Conservation (phyloP, 345 rosid species). For the Citrus sp. region DNA sequence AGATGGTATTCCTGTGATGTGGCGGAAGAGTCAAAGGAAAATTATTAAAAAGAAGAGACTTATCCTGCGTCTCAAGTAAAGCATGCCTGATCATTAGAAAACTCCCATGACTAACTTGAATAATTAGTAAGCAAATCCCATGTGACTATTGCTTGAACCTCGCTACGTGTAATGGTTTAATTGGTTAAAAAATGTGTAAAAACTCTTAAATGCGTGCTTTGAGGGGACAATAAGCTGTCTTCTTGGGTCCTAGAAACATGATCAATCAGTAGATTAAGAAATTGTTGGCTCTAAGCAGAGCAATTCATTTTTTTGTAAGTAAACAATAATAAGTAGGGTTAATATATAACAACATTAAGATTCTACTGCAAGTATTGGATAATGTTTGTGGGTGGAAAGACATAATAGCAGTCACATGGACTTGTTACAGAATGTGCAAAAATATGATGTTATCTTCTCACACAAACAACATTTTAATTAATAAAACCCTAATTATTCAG, state of each 20-base stretch:
- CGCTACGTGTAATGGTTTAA: no score
- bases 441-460: constrained; percentile 23
- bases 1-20: background rate
- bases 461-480: constrained; percentile 23
- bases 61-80: constrained; percentile 1
- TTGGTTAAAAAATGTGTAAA: background rate
- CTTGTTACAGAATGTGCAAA: constrained; percentile 3
- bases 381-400: background rate
- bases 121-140: background rate
- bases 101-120: background rate
- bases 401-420: constrained; percentile 32
- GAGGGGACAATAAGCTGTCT: background rate
- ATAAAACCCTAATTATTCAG: constrained; percentile 29
- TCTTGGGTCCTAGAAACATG: background rate
- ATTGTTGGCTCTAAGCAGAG: background rate
- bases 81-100: background rate
- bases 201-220: background rate
- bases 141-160: background rate
- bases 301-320: background rate
- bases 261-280: background rate
- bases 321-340: background rate
- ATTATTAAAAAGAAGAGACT: background rate
- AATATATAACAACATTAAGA: background rate
- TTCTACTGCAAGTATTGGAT: background rate
- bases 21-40: background rate